Evolutionary conservation across 441 rosid genomes (phyloP).

Genomic region (Croton laevigatus): DNA sequence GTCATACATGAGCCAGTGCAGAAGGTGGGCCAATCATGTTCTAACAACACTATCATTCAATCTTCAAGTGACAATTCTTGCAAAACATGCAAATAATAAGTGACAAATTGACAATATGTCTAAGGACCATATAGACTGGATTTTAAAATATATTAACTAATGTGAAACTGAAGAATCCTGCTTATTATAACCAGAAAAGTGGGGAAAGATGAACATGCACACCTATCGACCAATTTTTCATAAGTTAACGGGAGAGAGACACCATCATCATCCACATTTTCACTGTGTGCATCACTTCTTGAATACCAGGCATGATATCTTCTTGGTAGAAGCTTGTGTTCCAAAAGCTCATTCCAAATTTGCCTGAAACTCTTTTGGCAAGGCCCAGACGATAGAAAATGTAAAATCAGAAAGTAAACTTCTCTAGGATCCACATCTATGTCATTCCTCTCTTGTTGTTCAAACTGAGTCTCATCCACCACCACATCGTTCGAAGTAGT

Average conservation of each 20-base stretch:
- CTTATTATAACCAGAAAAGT: neutral
- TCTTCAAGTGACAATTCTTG: constrained; percentile 3
- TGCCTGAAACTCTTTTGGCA: constrained; percentile 70
- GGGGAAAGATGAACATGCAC: constrained; percentile 18
- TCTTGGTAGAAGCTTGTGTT: constrained; percentile 86
- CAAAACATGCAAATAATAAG: neutral
- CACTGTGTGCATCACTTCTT: constrained; percentile 62
- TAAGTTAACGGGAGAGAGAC: constrained; percentile 72
- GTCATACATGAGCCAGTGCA: no score
- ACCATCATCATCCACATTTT: constrained; percentile 70
- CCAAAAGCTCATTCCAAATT: constrained; percentile 76
- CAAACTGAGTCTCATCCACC: constrained; percentile 44
- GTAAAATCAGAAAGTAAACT: constrained; percentile 92
- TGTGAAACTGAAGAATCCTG: constrained; percentile 12
- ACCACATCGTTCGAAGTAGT: constrained; percentile 33
- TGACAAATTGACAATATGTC: neutral
- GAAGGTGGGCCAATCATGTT: no score
- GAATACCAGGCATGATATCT: constrained; percentile 99
- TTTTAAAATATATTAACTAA: constrained; percentile 8
- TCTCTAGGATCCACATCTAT: constrained; percentile 76
- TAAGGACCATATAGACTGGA: neutral
- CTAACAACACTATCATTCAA: neutral
- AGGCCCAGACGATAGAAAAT: constrained; percentile 82
- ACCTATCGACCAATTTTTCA: constrained; percentile 75
- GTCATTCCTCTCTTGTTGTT: constrained; percentile 46